Base-by-base conservation (phyloP, 305 asterid species). In the Fraxinus sp. region DNA sequence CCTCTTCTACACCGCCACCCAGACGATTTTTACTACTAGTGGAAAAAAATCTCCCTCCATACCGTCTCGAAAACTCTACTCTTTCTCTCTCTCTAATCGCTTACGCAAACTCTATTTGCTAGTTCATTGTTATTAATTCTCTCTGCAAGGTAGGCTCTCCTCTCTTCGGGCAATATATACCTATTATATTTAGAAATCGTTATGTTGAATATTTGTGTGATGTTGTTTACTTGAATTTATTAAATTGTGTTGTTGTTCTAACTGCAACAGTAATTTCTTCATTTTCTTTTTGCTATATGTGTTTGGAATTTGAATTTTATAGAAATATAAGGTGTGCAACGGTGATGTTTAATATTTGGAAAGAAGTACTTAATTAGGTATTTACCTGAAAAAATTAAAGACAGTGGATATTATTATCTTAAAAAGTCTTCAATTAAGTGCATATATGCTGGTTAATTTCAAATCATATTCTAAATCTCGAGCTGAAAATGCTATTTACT, bases 401-500 rank as follows among this genome's bases (percentile, higher is more conserved):
- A 5, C 28, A 57, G 8, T 57, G 68, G 68, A 57, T 57, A 57
- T 57, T 18, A 57, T 57, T 18, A 57, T 57, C 68, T n/a, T 57
- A 6, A 57, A n/a, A 18, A 6, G 11, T 18, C 68, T 57, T 57
- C 26, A 57, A 57, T 57, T 57, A 57, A 18, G 28, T 57, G 26
- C 11, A 18, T 57, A 57, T 57, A 18, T 18, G 68, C 68, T 57
- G 68, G 68, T 57, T 57, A 18, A 57, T 57, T 7, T 57, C 68
- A 6, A 57, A 57, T 57, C 66, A 55, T n/a, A n/a, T n/a, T 55
- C 71, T 62, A 8, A 62, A 22, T 22, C 71, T 62, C 14, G 71
- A 62, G 71, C 71, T 62, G 32, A 62, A 62, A 62, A 62, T 62
- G 71, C 71, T 62, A 22, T 57, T 57, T 57, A 57, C 71, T 62